Conservation (phyloP, 192 early-diverging fungal genomes). For the Entophlyctis helioformis region DNA sequence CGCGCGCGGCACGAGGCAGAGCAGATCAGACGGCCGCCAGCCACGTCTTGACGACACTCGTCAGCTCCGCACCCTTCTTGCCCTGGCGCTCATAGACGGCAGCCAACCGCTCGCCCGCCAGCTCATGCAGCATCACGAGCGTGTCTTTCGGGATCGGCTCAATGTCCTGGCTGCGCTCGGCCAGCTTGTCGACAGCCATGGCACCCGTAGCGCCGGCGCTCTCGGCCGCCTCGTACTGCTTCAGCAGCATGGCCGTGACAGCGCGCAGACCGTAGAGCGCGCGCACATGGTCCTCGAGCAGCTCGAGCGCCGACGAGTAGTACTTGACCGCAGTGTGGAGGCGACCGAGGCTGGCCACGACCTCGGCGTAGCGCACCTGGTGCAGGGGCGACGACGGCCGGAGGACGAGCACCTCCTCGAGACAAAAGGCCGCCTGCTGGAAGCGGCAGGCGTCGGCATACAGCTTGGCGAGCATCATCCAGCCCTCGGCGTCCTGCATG, state of each 20-base stretch:
- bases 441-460: conserved; percentile 63
- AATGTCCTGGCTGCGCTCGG: too few relatives aligned
- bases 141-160: neutral
- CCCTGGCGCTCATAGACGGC: conserved; percentile 10
- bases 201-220: neutral
- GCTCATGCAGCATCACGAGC: conserved; percentile 1
- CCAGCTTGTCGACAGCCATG: too few relatives aligned
- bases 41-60: conserved; percentile 10
- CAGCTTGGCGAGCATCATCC: conserved; percentile 67
- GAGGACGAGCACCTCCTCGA: conserved; percentile 84
- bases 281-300: conserved; percentile 72
- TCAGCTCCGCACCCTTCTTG: conserved; percentile 2
- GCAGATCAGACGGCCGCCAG: conserved; percentile 7
- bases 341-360: conserved; percentile 62
- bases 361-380: conserved; percentile 82
- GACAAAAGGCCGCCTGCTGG: conserved; percentile 77
- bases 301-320: conserved; percentile 78
- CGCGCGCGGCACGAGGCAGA: too few relatives aligned
- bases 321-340: conserved; percentile 68
- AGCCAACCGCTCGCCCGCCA: conserved; percentile 9
- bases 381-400: conserved; percentile 77
- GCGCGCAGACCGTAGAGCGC: conserved; percentile 64
- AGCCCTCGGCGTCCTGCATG: conserved; percentile 78
- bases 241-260: conserved; percentile 5
- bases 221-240: neutral